Evolutionary conservation across 768 basidiomycete genomes (phyloP).

Genomic region (Lentinula lateritia): DNA sequence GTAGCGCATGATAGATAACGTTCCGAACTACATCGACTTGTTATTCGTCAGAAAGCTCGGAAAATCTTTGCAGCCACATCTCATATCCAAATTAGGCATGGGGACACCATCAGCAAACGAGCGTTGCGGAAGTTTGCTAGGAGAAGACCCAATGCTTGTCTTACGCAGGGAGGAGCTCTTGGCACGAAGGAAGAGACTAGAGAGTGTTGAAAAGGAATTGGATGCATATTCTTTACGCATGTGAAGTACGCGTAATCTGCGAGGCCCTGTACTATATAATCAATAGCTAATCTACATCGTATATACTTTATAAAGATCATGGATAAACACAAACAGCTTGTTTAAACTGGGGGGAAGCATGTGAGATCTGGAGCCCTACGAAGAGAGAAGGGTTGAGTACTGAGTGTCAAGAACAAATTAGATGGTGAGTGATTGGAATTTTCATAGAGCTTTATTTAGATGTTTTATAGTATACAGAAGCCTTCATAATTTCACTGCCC

Average conservation of each 20-base stretch:
- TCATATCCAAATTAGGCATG: constrained; percentile 30
- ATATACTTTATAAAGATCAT: too few species aligned
- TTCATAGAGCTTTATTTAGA: too few species aligned
- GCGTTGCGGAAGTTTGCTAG: constrained; percentile 34
- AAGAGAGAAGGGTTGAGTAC: too few species aligned
- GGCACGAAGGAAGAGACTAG: constrained; percentile 27
- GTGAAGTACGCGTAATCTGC: not conserved
- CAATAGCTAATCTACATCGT: too few species aligned
- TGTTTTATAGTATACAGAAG: too few species aligned
- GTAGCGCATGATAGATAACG: constrained; percentile 41
- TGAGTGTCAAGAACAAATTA: too few species aligned
- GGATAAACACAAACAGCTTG: too few species aligned
- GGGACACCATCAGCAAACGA: constrained; percentile 27
- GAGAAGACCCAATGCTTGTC: constrained; percentile 37
- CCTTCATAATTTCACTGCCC: too few species aligned
- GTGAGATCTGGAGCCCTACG: too few species aligned
- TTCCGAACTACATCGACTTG: constrained; percentile 28
- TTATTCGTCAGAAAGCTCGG: constrained; percentile 27
- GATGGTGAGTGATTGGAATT: too few species aligned
- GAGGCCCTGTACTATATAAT: too few species aligned
- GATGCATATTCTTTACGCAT: not conserved
- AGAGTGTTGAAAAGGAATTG: constrained; percentile 33
- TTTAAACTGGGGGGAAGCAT: too few species aligned
- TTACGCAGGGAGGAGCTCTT: constrained; percentile 28
- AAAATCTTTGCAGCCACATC: constrained; percentile 22